Base-by-base conservation (phyloP, 768 basidiomycete species). In the Suillus clintonianus region DNA sequence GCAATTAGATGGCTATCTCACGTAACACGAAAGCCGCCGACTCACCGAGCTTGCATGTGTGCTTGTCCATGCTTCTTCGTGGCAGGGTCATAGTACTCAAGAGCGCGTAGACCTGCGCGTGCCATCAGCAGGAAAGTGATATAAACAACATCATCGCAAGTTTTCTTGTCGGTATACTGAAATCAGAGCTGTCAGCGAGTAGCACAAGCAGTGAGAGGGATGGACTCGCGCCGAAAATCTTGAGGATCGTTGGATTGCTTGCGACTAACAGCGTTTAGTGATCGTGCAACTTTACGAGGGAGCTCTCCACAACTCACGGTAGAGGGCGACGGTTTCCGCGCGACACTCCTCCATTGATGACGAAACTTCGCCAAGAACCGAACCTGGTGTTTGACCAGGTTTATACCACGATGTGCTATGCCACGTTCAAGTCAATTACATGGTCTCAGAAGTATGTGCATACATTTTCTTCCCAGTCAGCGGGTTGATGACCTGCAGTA, bases 261-360 rank as follows among this genome's bases (percentile, higher is more conserved):
- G 85, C 88, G 67, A 93, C 92, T 92, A 62, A 4, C 43, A 5
- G 17, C 5, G 34, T 42, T 58, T 50, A 32, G 54, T 60, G 27
- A 63, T 27, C 5, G 6, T 41, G 7, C 27, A 30, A 19, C 39
- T 30, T 13, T 15, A 27, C 15, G 27, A 27, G 17, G 3, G 17
- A 27, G 17, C 39, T 30, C 27, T 57, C 24, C 32, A n/a, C 7
- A 17, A 78, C 86, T 79, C 70, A 91, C 92, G 82, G 77, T 86
- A 95, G 47, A 95, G 79, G 0, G 91, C 91, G 24, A 94, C 94
- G 2, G 91, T 84, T 77, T 96, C 94, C 10, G 94, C 94, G n/a
- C 94, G 87, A 68, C 94, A 95, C 78, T 95, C 94, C 76, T 95
- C 94, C 86, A 95, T 86, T 1, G 94, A 95, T 0, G 93, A 94